phyloP scores from a whole-genome alignment of 169 alveolate species.

The Plasmodium gonderi region DNA sequence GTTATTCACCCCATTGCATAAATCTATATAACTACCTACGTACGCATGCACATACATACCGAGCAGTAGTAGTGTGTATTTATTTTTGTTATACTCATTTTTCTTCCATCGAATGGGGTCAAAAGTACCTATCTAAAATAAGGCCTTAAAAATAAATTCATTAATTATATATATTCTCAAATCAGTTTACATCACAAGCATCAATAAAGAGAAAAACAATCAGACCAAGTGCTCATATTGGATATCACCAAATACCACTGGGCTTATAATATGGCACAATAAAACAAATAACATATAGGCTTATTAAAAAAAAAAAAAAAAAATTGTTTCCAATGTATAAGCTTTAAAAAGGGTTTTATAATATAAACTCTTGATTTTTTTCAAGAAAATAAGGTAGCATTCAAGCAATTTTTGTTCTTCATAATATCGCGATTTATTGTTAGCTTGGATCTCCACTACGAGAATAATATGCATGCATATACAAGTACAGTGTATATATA shows the following conservation, averaged over 20 bases:
- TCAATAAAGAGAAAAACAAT: neutral
- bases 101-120: neutral
- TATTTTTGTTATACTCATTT: neutral
- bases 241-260: neutral
- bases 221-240: neutral
- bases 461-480: too few species aligned
- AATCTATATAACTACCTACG: neutral
- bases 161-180: neutral
- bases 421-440: too few species aligned
- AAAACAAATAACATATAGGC: neutral
- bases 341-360: too few species aligned
- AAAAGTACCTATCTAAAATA: neutral
- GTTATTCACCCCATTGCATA: neutral
- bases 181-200: neutral
- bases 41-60: neutral
- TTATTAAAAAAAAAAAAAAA: neutral
- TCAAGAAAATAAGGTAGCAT: too few species aligned
- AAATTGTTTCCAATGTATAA: too few species aligned
- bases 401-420: too few species aligned
- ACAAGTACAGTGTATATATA: too few species aligned
- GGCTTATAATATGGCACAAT: neutral
- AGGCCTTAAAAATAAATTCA: neutral
- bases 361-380: neutral
- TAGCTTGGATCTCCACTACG: too few species aligned
- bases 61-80: neutral